phyloP scores from a whole-genome alignment of 2,329 filamentous ascomycete species.

The Microsporum audouinii region DNA sequence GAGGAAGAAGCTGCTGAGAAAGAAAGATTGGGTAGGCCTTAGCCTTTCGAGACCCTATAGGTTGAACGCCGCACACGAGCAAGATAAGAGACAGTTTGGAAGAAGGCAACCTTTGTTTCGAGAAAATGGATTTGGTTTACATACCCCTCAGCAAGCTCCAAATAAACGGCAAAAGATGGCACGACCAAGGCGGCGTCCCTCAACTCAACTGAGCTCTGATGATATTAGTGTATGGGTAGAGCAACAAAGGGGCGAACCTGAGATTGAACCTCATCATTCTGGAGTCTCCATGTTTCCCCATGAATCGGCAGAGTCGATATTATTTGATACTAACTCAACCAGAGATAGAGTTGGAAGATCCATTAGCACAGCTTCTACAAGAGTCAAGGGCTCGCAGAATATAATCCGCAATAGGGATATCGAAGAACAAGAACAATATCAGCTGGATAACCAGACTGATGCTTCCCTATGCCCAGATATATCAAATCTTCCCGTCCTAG shows the following conservation, averaged over 20 bases:
- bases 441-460: background rate
- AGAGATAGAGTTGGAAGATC: background rate
- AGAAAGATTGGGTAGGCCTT: conserved; percentile 30
- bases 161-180: conserved; percentile 7
- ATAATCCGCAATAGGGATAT: too few species aligned
- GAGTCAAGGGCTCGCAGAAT: background rate
- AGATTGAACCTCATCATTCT: background rate
- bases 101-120: background rate
- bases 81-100: conserved; percentile 8
- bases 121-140: too few species aligned
- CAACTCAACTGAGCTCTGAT: conserved; percentile 7
- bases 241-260: background rate
- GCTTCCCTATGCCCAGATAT: background rate
- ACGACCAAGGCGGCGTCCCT: conserved; percentile 17
- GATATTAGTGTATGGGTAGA: conserved; percentile 16
- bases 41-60: conserved; percentile 25
- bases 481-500: conserved; percentile 5
- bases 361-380: background rate
- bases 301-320: conserved; percentile 26
- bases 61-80: conserved; percentile 16
- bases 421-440: too few species aligned
- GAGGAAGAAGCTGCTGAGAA: conserved; percentile 21
- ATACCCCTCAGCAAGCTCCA: background rate
- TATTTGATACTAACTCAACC: conserved; percentile 20
- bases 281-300: conserved; percentile 7